These are phyloP conservation scores for Russula griseocarnosa DNA, from an alignment of 768 basidiomycete genomes.

Conservation along the genomic window DNA sequence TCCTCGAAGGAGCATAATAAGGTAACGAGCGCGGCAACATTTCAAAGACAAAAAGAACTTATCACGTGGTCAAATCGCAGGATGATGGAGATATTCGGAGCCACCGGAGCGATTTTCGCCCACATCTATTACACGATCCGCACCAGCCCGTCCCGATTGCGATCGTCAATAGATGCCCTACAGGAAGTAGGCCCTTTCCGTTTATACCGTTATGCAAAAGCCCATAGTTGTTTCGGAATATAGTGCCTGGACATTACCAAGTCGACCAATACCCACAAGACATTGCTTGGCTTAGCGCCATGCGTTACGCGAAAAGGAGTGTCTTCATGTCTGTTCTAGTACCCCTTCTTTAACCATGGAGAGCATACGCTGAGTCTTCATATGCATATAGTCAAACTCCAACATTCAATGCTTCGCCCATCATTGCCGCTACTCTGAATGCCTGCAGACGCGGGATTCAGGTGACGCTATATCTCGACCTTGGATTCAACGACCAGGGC, in stretches of 20 bases:
- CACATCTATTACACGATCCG: conserved; percentile 56
- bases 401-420: conserved; percentile 62
- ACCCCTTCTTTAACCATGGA: background rate
- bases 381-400: conserved; percentile 53
- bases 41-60: background rate
- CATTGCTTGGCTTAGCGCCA: conserved; percentile 61
- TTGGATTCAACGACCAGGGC: conserved; percentile 54
- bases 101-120: conserved; percentile 54
- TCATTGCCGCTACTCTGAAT: conserved; percentile 54
- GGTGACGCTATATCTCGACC: conserved; percentile 56
- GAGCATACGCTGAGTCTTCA: background rate
- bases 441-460: conserved; percentile 59
- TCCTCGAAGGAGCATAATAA: background rate
- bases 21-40: background rate
- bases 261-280: conserved; percentile 56
- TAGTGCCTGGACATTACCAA: conserved; percentile 43
- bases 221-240: background rate
- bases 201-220: background rate
- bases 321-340: conserved; percentile 58
- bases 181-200: conserved; percentile 41
- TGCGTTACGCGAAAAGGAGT: conserved; percentile 53
- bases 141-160: conserved; percentile 61
- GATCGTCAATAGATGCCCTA: conserved; percentile 59
- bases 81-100: conserved; percentile 34
- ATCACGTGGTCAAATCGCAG: background rate